These are phyloP conservation scores for Myriosclerotinia scirpicola DNA, from an alignment of 2,329 filamentous ascomycete species.

Conservation along the genomic window DNA sequence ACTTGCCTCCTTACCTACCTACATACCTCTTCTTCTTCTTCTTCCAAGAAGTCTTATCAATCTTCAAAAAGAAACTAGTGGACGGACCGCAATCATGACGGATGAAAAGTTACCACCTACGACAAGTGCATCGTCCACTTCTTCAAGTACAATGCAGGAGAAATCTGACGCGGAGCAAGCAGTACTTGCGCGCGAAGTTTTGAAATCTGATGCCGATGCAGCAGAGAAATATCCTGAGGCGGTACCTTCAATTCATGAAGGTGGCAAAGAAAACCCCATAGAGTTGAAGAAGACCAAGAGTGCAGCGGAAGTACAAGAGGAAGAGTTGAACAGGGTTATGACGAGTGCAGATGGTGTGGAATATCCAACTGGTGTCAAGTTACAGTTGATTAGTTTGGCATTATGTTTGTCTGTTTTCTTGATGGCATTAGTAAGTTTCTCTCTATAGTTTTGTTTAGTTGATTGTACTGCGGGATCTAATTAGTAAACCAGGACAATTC, in stretches of 20 bases:
- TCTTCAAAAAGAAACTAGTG: background rate
- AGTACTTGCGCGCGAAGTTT: background rate
- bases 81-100: slow-evolving; percentile 1
- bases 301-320: slow-evolving; percentile 26
- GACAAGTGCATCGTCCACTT: slow-evolving; percentile 11
- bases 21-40: background rate
- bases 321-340: slow-evolving; percentile 33
- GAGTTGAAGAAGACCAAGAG: slow-evolving; percentile 20
- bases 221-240: background rate
- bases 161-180: background rate
- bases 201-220: background rate
- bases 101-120: slow-evolving; percentile 11
- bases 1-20: background rate
- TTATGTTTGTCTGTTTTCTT: slow-evolving; percentile 39
- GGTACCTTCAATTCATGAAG: background rate
- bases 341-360: slow-evolving; percentile 37
- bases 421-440: slow-evolving; percentile 30
- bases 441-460: too few species aligned
- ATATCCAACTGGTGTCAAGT: slow-evolving; percentile 38
- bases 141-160: slow-evolving; percentile 3
- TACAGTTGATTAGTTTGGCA: slow-evolving; percentile 36
- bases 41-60: background rate
- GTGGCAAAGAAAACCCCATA: background rate
- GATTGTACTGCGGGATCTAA: background rate
- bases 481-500: slow-evolving; percentile 13